A percentile compares a stretch with the other conserved stretches of the same genome.
These are phyloP conservation scores for Cytospora piceicola DNA, from an alignment of 2,329 filamentous ascomycete species.

Conservation along the genomic window DNA sequence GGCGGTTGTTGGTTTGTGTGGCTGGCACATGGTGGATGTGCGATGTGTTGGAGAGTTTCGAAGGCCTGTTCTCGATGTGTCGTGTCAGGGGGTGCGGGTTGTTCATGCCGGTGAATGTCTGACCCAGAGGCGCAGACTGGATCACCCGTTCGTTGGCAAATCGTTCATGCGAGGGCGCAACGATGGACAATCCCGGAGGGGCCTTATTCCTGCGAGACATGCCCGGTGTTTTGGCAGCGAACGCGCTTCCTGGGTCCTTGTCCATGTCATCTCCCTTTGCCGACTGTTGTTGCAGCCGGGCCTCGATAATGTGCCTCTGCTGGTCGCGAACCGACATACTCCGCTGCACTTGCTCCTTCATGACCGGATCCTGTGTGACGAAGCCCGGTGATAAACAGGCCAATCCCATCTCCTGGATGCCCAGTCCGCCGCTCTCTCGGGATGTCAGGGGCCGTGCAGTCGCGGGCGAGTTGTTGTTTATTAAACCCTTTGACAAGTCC, in stretches of 20 bases:
- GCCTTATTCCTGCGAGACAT: conserved; percentile 77
- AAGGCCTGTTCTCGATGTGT: conserved; percentile 79
- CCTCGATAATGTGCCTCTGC: conserved; percentile 93
- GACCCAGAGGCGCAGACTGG: conserved; percentile 91
- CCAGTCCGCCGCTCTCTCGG: conserved; percentile 69
- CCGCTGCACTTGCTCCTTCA: conserved; percentile 93
- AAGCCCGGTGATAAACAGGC: conserved; percentile 96
- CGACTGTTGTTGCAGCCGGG: conserved; percentile 83
- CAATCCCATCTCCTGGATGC: conserved; percentile 89
- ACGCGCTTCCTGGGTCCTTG: conserved; percentile 49
- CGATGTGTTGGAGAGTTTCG: conserved; percentile 79
- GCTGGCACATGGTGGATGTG: conserved; percentile 91
- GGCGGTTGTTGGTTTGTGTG: conserved; percentile 84
- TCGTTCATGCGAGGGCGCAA: conserved; percentile 88
- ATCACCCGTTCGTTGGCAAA: conserved; percentile 95
- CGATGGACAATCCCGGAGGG: conserved; percentile 88
- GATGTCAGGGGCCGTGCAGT: conserved; percentile 78
- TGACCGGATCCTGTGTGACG: conserved; percentile 91
- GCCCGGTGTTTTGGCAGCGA: conserved; percentile 71
- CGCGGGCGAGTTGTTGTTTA: conserved; percentile 53
- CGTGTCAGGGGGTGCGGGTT: conserved; percentile 76
- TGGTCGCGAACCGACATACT: conserved; percentile 93
- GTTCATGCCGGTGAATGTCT: conserved; percentile 92
- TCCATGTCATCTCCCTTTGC: conserved; percentile 72
- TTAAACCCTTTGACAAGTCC: conserved; percentile 71